phyloP scores from a whole-genome alignment of 257 asterid genomes.

The Gardenia jasminoides region DNA sequence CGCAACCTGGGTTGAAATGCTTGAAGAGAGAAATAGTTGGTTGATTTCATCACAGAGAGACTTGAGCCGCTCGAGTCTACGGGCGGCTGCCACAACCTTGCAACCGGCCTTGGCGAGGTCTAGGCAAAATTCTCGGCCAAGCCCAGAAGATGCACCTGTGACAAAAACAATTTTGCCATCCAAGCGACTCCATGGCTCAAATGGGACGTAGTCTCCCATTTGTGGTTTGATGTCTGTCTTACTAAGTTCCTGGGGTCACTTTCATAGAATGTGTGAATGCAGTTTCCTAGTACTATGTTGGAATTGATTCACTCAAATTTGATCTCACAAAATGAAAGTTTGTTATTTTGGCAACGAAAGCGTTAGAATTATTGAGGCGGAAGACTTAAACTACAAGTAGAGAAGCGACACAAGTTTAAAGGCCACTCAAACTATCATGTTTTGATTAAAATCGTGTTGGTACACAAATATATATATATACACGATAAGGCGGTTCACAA shows the following conservation, averaged over 20 bases:
- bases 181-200: constrained; percentile 70
- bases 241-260: neutral
- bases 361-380: too few species aligned
- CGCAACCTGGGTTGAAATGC: neutral
- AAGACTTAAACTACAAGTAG: too few species aligned
- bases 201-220: constrained; percentile 8
- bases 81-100: constrained; percentile 65
- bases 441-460: too few species aligned
- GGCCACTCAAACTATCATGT: too few species aligned
- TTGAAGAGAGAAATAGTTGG: neutral
- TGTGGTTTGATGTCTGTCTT: neutral
- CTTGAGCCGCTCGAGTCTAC: constrained; percentile 47
- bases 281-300: neutral
- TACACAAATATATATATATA: too few species aligned
- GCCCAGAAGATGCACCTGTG: constrained; percentile 86
- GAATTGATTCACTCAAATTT: too few species aligned
- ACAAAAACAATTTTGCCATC: constrained; percentile 61
- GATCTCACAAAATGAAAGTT: too few species aligned
- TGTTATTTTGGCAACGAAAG: too few species aligned
- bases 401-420: too few species aligned
- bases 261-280: too few species aligned
- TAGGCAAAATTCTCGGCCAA: constrained; percentile 64
- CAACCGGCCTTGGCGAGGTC: constrained; percentile 72
- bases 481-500: too few species aligned
- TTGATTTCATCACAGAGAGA: constrained; percentile 66